These are phyloP conservation scores for Salix udensis DNA, from an alignment of 345 rosid genomes.

Conservation along the genomic window DNA sequence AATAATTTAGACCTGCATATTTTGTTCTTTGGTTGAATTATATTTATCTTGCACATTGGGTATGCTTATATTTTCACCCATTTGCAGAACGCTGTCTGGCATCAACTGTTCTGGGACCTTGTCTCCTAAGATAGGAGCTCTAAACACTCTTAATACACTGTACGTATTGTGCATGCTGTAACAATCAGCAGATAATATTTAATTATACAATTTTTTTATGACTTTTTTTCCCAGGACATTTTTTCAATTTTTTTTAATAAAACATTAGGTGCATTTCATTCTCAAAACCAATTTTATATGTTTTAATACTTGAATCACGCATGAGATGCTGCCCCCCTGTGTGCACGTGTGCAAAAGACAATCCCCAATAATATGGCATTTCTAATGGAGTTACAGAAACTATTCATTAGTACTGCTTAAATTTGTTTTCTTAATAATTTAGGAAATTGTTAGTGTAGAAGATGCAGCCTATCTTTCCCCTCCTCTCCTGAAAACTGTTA, in stretches of 20 bases:
- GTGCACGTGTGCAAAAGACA: neutral
- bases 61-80: slow-evolving; percentile 18
- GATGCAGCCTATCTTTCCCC: neutral
- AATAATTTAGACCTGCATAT: slow-evolving; percentile 9
- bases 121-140: slow-evolving; percentile 61
- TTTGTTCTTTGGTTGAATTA: slow-evolving; percentile 1
- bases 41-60: neutral
- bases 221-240: neutral
- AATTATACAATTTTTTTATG: neutral
- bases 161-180: slow-evolving; percentile 38
- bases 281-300: neutral
- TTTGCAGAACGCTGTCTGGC: slow-evolving; percentile 69
- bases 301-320: neutral
- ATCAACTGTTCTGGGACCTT: slow-evolving; percentile 76
- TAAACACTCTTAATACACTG: slow-evolving; percentile 66
- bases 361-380: neutral
- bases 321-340: neutral
- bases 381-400: neutral
- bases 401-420: neutral
- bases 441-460: neutral
- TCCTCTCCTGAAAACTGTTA: neutral
- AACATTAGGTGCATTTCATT: neutral
- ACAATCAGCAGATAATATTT: neutral
- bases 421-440: neutral
- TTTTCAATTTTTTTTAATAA: neutral